Evolutionary conservation across 2,329 filamentous ascomycete species (phyloP).

Genomic region (Epichloe uncinata): DNA sequence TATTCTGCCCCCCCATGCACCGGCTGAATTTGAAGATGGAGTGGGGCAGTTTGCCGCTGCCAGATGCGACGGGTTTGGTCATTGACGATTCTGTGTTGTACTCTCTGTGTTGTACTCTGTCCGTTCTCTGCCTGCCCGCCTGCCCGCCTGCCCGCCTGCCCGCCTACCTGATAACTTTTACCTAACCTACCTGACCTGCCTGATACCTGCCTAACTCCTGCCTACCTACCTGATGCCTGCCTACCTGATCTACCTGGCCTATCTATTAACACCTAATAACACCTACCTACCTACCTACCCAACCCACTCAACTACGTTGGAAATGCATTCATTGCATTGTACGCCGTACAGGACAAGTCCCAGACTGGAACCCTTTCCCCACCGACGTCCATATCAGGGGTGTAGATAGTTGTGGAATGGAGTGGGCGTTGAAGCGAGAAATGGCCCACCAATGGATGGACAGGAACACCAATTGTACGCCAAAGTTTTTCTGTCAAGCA

Average conservation of each 20-base stretch:
- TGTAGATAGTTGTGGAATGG: background rate
- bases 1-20: background rate
- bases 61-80: slow-evolving; percentile 5
- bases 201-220: too few relatives aligned
- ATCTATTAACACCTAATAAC: too few relatives aligned
- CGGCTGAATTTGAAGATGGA: background rate
- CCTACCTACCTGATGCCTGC: too few relatives aligned
- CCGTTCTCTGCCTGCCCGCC: background rate
- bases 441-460: slow-evolving; percentile 3
- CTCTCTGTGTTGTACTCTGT: background rate
- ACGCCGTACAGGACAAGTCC: background rate
- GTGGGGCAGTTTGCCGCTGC: background rate
- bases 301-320: too few relatives aligned
- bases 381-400: slow-evolving; percentile 3
- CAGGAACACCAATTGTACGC: slow-evolving; percentile 4
- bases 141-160: background rate
- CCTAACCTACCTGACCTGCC: too few relatives aligned
- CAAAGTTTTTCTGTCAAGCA: slow-evolving; percentile 6
- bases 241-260: too few relatives aligned
- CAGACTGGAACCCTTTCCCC: slow-evolving; percentile 2
- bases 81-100: background rate
- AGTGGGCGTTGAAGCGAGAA: slow-evolving; percentile 4
- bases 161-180: background rate
- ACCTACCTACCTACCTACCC: too few relatives aligned
- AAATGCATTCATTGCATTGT: too few relatives aligned